Evolutionary conservation across 1,284 basidiomycete genomes (phyloP).

Genomic region (Kalmanozyma brasiliensis): DNA sequence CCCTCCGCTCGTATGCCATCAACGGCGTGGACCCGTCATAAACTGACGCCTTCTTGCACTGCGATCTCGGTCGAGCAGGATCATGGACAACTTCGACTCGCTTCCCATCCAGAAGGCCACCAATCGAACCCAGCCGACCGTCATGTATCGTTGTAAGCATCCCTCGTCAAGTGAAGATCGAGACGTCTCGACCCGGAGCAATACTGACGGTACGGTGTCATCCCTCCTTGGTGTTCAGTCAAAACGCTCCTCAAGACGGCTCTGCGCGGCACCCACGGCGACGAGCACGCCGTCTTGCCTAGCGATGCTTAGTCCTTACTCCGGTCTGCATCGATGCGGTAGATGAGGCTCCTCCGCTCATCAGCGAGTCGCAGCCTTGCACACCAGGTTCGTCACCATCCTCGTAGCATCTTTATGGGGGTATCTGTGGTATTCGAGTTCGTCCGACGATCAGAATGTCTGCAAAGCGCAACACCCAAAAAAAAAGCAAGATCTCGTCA

Average conservation of each 20-base stretch:
- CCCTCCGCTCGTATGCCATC: not conserved
- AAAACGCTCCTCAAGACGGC: slow-evolving; percentile 1
- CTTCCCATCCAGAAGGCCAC: not conserved
- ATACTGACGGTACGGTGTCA: not conserved
- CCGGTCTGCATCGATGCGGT: not conserved
- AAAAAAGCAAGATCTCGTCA: not conserved
- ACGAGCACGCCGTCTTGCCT: slow-evolving; percentile 1
- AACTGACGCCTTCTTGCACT: not conserved
- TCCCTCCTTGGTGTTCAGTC: too few species aligned
- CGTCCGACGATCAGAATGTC: slow-evolving; percentile 13
- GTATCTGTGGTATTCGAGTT: too few species aligned
- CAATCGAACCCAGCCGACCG: not conserved
- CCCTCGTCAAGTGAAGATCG: too few species aligned
- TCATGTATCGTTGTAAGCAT: slow-evolving; percentile 3
- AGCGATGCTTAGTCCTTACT: not conserved
- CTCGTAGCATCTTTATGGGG: too few species aligned
- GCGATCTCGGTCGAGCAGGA: not conserved
- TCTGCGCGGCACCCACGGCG: slow-evolving; percentile 2
- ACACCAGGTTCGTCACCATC: too few species aligned
- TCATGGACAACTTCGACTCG: slow-evolving; percentile 6
- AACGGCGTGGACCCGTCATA: not conserved
- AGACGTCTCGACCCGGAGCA: not conserved
- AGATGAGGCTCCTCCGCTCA: too few species aligned
- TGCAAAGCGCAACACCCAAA: slow-evolving; percentile 3
- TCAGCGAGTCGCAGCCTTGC: too few species aligned